phyloP scores from a whole-genome alignment of 108 stramenopile genomes.

The Aureococcus anophagefferens region DNA sequence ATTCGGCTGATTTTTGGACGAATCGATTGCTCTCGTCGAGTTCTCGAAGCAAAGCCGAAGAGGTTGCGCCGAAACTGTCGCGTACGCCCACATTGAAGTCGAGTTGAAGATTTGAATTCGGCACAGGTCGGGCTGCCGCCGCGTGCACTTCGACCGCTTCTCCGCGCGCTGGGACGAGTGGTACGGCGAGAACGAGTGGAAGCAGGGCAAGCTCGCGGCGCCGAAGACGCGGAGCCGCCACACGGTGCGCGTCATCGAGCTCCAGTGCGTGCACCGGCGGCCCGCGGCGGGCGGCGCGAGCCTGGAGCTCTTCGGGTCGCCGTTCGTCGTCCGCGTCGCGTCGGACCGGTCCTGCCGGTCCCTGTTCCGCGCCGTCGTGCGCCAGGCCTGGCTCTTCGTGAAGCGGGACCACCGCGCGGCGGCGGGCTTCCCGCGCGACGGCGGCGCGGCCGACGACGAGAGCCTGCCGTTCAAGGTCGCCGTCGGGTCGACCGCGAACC shows the following conservation, averaged over 20 bases:
- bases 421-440: too few relatives aligned
- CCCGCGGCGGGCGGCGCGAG: background rate
- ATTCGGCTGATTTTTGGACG: too few relatives aligned
- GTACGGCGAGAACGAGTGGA: constrained; percentile 67
- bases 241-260: background rate
- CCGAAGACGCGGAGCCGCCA: background rate
- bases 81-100: too few relatives aligned
- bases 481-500: too few relatives aligned
- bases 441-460: too few relatives aligned
- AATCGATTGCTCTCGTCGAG: too few relatives aligned
- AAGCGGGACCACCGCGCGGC: too few relatives aligned
- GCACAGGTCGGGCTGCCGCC: constrained; percentile 36
- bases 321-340: background rate
- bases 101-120: too few relatives aligned
- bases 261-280: background rate
- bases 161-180: constrained; percentile 80
- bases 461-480: too few relatives aligned
- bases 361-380: background rate
- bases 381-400: too few relatives aligned
- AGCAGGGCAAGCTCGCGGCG: constrained; percentile 25
- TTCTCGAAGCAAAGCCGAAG: too few relatives aligned
- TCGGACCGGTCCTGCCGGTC: background rate
- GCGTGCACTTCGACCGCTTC: constrained; percentile 86
- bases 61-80: too few relatives aligned
- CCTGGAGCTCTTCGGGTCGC: background rate